Percentiles rank a stretch among this genome's conserved stretches.
Conservation (phyloP, 2,329 filamentous ascomycete genomes). For the Grosmannia clavigera region DNA sequence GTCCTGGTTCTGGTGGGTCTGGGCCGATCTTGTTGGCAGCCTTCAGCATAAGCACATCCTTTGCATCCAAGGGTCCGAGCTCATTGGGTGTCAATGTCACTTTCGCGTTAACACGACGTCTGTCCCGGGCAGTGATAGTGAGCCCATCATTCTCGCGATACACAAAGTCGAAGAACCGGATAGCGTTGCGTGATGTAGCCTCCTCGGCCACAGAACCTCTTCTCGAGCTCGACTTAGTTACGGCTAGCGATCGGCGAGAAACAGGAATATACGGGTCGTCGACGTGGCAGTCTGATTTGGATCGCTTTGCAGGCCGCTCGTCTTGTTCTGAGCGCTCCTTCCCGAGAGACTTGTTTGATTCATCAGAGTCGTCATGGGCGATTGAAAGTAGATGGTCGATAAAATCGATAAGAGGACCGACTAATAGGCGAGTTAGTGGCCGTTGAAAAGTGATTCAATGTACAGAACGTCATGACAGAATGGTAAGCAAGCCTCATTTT, state of each 20-base stretch:
- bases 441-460: background rate
- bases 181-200: background rate
- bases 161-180: background rate
- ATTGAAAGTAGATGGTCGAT: background rate
- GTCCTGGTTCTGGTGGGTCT: background rate
- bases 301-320: slow-evolving; percentile 11
- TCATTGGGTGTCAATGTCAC: slow-evolving; percentile 1
- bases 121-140: background rate
- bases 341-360: background rate
- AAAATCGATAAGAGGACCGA: background rate
- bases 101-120: background rate
- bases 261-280: slow-evolving; percentile 8
- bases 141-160: background rate
- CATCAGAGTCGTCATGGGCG: background rate
- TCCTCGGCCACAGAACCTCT: background rate
- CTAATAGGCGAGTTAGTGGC: background rate
- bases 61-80: background rate
- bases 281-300: background rate
- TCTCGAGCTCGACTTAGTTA: background rate
- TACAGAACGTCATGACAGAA: background rate
- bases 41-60: background rate
- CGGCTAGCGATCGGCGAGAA: slow-evolving; percentile 5
- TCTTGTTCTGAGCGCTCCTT: background rate
- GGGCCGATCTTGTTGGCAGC: background rate
- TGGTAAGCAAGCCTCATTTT: background rate